Conservation (phyloP, 352 stramenopile genomes). For the Phytophthora sp. region DNA sequence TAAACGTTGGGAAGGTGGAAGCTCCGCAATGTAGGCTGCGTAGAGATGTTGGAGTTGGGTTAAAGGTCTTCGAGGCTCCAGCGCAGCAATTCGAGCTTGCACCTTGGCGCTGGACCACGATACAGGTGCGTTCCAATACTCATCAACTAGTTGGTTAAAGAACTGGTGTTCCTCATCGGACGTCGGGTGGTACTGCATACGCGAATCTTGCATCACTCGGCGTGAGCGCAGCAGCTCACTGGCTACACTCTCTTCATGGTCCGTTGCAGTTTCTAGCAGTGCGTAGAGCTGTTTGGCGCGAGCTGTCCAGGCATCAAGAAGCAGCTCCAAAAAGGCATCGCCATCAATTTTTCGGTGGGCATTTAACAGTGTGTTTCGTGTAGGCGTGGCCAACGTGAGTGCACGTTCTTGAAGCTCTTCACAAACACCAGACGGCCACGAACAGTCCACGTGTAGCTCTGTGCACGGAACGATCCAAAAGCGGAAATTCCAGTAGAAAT, state of each 20-base stretch:
- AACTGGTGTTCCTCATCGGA: conserved; percentile 42
- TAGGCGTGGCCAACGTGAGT: conserved; percentile 45
- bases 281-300: conserved; percentile 52
- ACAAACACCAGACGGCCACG: conserved; percentile 55
- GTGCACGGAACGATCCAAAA: conserved; percentile 70
- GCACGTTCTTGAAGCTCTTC: conserved; percentile 71
- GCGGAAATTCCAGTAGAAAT: conserved; percentile 83
- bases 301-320: conserved; percentile 68
- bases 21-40: conserved; percentile 27
- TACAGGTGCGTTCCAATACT: conserved; percentile 76
- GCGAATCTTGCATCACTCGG: conserved; percentile 48
- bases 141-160: conserved; percentile 64
- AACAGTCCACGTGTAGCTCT: conserved; percentile 60
- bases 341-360: conserved; percentile 75
- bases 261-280: conserved; percentile 65
- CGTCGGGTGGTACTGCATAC: conserved; percentile 47
- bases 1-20: conserved; percentile 35
- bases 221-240: conserved; percentile 35
- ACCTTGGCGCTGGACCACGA: conserved; percentile 52
- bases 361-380: conserved; percentile 62
- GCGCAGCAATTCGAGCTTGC: conserved; percentile 39
- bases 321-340: conserved; percentile 71
- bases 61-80: conserved; percentile 35
- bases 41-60: conserved; percentile 57
- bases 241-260: conserved; percentile 53